phyloP scores from a whole-genome alignment of 2,329 filamentous ascomycete genomes.

The Ophiocordyceps camponoti-floridani region DNA sequence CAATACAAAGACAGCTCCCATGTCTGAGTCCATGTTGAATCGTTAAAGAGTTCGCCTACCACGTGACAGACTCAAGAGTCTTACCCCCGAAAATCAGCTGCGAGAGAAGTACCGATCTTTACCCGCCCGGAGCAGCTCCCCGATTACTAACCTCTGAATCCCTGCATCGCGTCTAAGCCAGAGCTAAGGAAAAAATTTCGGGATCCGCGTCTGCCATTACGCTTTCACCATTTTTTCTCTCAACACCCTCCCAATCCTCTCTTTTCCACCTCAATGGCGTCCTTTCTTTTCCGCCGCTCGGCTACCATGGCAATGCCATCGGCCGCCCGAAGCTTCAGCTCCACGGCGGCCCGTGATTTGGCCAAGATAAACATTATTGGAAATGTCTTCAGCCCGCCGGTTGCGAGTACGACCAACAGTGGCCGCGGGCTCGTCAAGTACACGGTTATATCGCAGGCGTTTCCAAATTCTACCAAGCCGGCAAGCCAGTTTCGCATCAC shows the following conservation, averaged over 20 bases:
- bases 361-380: conserved; percentile 79
- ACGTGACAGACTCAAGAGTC: too few relatives aligned
- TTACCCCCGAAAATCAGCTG: not conserved
- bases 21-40: too few relatives aligned
- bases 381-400: conserved; percentile 59
- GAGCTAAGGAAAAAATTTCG: too few relatives aligned
- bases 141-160: too few relatives aligned
- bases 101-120: not conserved
- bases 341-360: conserved; percentile 43
- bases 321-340: conserved; percentile 56
- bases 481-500: conserved; percentile 76
- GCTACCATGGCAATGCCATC: conserved; percentile 26
- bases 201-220: too few relatives aligned
- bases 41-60: too few relatives aligned
- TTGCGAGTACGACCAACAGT: conserved; percentile 43
- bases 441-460: conserved; percentile 50
- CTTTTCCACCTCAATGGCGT: conserved; percentile 14
- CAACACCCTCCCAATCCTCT: not conserved
- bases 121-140: too few relatives aligned
- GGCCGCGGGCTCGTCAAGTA: conserved; percentile 66
- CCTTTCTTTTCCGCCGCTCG: conserved; percentile 28
- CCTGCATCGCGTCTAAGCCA: too few relatives aligned
- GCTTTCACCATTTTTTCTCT: too few relatives aligned
- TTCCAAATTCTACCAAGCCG: conserved; percentile 49
- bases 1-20: not conserved